Conservation (phyloP, 768 basidiomycete genomes). For the Leccinum boreale region DNA sequence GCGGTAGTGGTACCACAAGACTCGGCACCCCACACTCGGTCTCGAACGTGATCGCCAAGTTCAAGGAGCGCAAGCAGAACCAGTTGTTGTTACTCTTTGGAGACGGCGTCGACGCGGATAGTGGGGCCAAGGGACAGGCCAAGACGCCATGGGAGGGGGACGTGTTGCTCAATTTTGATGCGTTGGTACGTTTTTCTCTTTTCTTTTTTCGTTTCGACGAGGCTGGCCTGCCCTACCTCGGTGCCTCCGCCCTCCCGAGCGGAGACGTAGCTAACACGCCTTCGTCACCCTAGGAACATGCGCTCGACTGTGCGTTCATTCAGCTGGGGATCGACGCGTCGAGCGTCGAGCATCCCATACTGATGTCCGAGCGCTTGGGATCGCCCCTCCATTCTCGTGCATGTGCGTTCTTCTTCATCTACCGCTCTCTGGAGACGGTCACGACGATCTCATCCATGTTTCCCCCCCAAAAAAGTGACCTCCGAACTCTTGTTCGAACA, state of each 20-base stretch:
- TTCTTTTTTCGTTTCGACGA: background rate
- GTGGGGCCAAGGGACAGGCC: slow-evolving; percentile 72
- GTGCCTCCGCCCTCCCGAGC: background rate
- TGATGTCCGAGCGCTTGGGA: slow-evolving; percentile 91
- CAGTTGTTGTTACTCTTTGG: slow-evolving; percentile 86
- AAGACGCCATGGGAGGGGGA: slow-evolving; percentile 94
- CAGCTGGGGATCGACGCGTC: slow-evolving; percentile 79
- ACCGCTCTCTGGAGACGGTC: background rate
- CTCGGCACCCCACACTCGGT: slow-evolving; percentile 48
- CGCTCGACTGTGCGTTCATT: slow-evolving; percentile 88
- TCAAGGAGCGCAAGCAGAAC: slow-evolving; percentile 85
- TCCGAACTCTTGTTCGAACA: slow-evolving; percentile 96
- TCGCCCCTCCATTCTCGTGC: slow-evolving; percentile 87
- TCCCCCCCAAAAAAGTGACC: slow-evolving; percentile 55
- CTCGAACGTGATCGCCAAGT: slow-evolving; percentile 77
- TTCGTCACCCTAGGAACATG: slow-evolving; percentile 73
- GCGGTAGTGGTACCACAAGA: slow-evolving; percentile 18
- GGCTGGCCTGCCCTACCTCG: no score
- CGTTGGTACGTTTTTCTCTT: slow-evolving; percentile 62
- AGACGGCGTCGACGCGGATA: slow-evolving; percentile 82
- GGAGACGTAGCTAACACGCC: background rate
- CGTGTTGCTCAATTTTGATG: slow-evolving; percentile 86
- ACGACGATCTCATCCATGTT: background rate
- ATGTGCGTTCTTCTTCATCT: slow-evolving; percentile 45
- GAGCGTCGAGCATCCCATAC: slow-evolving; percentile 77